These are phyloP conservation scores for Pythium periplocum DNA, from an alignment of 352 stramenopile genomes.

Conservation along the genomic window DNA sequence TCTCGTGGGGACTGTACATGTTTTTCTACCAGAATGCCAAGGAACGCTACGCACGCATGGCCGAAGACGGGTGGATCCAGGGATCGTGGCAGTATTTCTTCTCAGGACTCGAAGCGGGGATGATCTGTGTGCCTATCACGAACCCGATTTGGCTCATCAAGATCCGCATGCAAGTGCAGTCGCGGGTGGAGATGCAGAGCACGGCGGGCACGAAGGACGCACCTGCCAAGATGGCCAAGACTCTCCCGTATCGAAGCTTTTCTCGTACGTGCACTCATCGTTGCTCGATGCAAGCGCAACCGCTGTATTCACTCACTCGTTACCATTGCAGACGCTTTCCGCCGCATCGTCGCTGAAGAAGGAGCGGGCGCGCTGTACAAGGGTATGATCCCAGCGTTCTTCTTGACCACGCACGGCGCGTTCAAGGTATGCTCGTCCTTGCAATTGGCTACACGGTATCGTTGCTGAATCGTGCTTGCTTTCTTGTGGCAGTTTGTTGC, in stretches of 20 bases:
- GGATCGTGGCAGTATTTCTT: slow-evolving; percentile 82
- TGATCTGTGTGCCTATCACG: slow-evolving; percentile 94
- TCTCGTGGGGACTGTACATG: slow-evolving; percentile 98
- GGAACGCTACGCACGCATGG: slow-evolving; percentile 64
- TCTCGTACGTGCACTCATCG: slow-evolving; percentile 23
- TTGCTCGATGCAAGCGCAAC: not conserved
- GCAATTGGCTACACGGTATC: not conserved
- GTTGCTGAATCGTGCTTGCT: not conserved
- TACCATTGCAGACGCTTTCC: slow-evolving; percentile 75
- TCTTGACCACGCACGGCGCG: slow-evolving; percentile 96
- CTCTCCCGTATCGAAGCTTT: slow-evolving; percentile 63
- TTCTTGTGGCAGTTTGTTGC: slow-evolving; percentile 52
- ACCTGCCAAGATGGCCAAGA: slow-evolving; percentile 42
- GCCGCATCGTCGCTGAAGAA: slow-evolving; percentile 94
- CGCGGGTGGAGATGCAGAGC: slow-evolving; percentile 40
- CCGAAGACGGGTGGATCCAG: slow-evolving; percentile 62
- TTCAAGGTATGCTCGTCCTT: slow-evolving; percentile 72
- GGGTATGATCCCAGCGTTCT: slow-evolving; percentile 91
- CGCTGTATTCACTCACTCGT: not conserved
- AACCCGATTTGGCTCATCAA: slow-evolving; percentile 99
- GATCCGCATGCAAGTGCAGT: slow-evolving; percentile 93
- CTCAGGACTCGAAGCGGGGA: slow-evolving; percentile 67
- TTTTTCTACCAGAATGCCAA: slow-evolving; percentile 98
- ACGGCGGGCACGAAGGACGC: slow-evolving; percentile 43
- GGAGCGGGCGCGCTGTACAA: slow-evolving; percentile 94